Conservation (phyloP, 2,329 filamentous ascomycete genomes). For the Botrytis pseudocinerea region DNA sequence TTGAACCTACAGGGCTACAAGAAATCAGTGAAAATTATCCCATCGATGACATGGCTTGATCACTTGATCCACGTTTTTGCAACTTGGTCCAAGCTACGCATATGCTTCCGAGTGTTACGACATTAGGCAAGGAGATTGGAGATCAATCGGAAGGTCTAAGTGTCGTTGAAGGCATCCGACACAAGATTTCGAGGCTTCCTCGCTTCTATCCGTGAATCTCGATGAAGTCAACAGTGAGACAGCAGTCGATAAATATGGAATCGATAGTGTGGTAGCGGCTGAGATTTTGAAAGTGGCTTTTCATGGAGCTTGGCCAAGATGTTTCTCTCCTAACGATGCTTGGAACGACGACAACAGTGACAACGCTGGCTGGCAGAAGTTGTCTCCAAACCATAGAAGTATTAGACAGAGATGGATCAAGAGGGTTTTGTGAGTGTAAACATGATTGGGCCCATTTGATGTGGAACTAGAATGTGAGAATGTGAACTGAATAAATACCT, state of each 20-base stretch:
- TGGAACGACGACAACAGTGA: not conserved
- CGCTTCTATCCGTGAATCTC: not conserved
- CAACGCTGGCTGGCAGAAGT: not conserved
- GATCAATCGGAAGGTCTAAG: not conserved
- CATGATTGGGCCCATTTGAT: not conserved
- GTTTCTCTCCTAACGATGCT: not conserved
- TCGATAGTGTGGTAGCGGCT: not conserved
- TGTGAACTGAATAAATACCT: not conserved
- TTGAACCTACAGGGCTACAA: not conserved
- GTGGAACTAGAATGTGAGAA: not conserved
- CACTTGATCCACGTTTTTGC: not conserved
- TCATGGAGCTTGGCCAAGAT: not conserved
- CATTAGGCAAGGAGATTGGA: not conserved
- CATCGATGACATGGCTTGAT: not conserved
- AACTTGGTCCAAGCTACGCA: not conserved
- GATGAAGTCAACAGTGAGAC: not conserved
- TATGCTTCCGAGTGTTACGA: not conserved
- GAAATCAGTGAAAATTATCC: not conserved
- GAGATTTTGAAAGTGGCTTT: not conserved
- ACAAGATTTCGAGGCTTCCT: not conserved
- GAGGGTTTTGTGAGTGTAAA: not conserved
- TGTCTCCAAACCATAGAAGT: not conserved
- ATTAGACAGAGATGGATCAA: not conserved
- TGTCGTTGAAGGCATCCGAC: not conserved
- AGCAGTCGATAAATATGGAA: not conserved